Percentiles rank a stretch among this genome's conserved stretches.
Evolutionary conservation across 106 monocot genomes (phyloP).

Genomic region (Dendrobium nobile): DNA sequence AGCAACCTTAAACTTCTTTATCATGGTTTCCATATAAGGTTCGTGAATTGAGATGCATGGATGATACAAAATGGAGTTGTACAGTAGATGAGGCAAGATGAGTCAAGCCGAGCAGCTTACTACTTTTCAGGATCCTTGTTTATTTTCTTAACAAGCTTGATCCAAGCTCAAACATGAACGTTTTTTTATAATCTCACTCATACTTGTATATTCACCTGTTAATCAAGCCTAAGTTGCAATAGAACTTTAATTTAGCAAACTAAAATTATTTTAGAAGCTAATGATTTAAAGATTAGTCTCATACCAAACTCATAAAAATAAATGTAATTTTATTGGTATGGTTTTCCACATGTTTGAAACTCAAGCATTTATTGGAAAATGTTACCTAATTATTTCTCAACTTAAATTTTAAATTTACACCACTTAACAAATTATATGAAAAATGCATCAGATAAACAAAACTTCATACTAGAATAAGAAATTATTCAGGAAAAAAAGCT

Average conservation of each 20-base stretch:
- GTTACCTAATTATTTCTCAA: neutral
- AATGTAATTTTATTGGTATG: neutral
- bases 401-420: neutral
- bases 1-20: neutral
- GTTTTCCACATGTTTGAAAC: neutral
- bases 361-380: neutral
- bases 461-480: neutral
- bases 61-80: neutral
- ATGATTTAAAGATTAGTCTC: neutral
- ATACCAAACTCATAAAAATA: neutral
- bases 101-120: neutral
- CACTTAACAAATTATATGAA: neutral
- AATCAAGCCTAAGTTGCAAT: neutral
- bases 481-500: neutral
- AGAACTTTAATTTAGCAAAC: neutral
- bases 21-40: neutral
- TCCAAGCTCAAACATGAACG: neutral
- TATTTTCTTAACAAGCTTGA: neutral
- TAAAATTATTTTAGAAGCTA: neutral
- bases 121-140: neutral
- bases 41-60: neutral
- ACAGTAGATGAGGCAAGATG: neutral
- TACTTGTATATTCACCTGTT: neutral
- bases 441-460: neutral
- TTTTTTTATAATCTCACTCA: neutral